phyloP scores from a whole-genome alignment of 352 stramenopile genomes.

The Pythium brassicae region DNA sequence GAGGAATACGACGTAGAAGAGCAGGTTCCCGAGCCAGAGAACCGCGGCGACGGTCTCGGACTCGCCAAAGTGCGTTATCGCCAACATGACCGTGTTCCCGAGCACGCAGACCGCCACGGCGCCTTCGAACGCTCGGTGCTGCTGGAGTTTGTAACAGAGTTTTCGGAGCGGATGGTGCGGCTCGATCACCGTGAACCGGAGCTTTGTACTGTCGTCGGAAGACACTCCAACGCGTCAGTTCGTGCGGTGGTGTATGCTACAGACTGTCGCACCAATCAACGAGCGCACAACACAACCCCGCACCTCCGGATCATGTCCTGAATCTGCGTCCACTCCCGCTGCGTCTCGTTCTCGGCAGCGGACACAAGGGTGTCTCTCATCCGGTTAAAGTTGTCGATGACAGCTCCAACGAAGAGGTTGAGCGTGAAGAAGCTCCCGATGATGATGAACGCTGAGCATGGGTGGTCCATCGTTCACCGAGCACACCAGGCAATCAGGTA shows the following conservation, averaged over 20 bases:
- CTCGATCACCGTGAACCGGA: constrained; percentile 19
- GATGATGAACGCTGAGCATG: constrained; percentile 65
- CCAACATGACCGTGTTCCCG: constrained; percentile 36
- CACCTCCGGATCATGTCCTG: constrained; percentile 31
- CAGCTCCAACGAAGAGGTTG: constrained; percentile 85
- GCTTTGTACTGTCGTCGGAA: constrained; percentile 15
- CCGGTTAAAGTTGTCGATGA: constrained; percentile 87
- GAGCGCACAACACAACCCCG: neutral
- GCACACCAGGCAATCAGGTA: neutral
- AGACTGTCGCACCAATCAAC: neutral
- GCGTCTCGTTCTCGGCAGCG: constrained; percentile 52
- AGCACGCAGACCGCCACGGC: constrained; percentile 29
- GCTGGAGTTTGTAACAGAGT: constrained; percentile 27
- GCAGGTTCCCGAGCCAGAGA: constrained; percentile 23
- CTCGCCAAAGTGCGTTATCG: constrained; percentile 32
- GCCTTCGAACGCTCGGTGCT: constrained; percentile 28
- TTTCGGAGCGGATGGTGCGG: constrained; percentile 18
- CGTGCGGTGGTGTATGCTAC: neutral
- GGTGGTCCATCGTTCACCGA: neutral
- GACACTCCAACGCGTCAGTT: neutral
- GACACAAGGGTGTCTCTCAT: constrained; percentile 38
- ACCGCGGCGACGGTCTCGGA: constrained; percentile 11
- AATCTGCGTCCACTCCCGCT: constrained; percentile 66
- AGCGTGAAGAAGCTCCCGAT: constrained; percentile 85
- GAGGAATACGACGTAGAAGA: constrained; percentile 59